phyloP scores from a whole-genome alignment of 2,329 filamentous ascomycete species.

The Pseudogymnoascus sp. region DNA sequence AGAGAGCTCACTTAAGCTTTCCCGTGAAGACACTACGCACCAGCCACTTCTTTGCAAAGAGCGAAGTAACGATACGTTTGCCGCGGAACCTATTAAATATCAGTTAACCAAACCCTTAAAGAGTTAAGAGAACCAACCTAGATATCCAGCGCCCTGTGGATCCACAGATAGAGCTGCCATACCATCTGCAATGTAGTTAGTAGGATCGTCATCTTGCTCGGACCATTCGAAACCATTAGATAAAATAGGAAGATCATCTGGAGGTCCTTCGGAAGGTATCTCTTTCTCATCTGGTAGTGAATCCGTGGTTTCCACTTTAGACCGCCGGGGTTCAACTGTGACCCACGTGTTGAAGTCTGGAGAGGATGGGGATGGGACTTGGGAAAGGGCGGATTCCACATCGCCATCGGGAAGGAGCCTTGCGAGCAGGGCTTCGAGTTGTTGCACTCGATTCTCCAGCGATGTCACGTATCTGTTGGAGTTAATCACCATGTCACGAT shows the following conservation, averaged over 20 bases:
- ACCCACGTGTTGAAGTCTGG: background rate
- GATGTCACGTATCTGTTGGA: background rate
- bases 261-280: background rate
- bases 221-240: background rate
- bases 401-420: background rate
- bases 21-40: background rate
- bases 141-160: slow-evolving; percentile 14
- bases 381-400: background rate
- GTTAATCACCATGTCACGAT: background rate
- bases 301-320: background rate
- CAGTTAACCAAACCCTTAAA: background rate
- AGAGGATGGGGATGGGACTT: background rate
- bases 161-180: slow-evolving; percentile 18
- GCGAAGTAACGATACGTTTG: background rate
- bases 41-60: background rate
- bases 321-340: background rate
- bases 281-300: background rate
- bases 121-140: slow-evolving; percentile 2
- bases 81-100: background rate
- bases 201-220: background rate
- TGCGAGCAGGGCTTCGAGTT: background rate
- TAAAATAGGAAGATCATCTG: background rate
- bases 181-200: slow-evolving; percentile 13
- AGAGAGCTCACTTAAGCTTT: background rate
- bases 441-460: background rate